Base-by-base conservation (phyloP, 2,329 filamentous ascomycete genomes). In the Colletotrichum lindemuthianum region DNA sequence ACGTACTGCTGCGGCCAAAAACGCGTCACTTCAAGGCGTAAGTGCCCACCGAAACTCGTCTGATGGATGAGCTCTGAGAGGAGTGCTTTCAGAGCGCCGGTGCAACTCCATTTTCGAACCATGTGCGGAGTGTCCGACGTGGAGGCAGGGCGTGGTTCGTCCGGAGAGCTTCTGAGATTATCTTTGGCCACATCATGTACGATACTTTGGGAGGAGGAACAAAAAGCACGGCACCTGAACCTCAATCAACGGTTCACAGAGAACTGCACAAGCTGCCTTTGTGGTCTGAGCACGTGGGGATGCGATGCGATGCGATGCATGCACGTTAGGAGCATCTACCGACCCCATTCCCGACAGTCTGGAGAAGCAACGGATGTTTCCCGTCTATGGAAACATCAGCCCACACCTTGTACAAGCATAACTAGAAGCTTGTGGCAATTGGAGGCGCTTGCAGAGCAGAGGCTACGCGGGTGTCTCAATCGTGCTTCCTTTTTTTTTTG, bases 301-400 rank as follows among this genome's bases (percentile, higher is more conserved):
- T 24, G 24, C 24, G 24, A 24, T 24, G 24, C 24, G 24, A 24
- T 24, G 24, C 51, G 52, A 52, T 52, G 52, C 39, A 40, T 56
- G 36, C 36, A 40, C 15, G 12, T 24, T 39, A 9, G 41, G 56
- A n/a, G 52, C 51, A 15, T 37, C 52, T 32, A 32, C 32, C 24
- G 9, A 10, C 45, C 45, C 36, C 12, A 41, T 15, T 57, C 45
- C 63, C 63, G 34, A 51, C 51, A 63, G 52, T 44, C 47, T 63
- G 59, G 59, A 63, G 53, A 36, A 34, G 32, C 45, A 48, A 32
- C 63, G 36, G 59, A 16, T 48, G 47, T 33, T 52, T 57, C 47
- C 51, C 37, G 37, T 16, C 40, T 13, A 39, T 56, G 39, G 58
- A 52, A 52, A 63, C 52, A 65, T 63, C 58, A 53, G 58, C 16